phyloP scores from a whole-genome alignment of 345 rosid species.

The Gossypium australe region DNA sequence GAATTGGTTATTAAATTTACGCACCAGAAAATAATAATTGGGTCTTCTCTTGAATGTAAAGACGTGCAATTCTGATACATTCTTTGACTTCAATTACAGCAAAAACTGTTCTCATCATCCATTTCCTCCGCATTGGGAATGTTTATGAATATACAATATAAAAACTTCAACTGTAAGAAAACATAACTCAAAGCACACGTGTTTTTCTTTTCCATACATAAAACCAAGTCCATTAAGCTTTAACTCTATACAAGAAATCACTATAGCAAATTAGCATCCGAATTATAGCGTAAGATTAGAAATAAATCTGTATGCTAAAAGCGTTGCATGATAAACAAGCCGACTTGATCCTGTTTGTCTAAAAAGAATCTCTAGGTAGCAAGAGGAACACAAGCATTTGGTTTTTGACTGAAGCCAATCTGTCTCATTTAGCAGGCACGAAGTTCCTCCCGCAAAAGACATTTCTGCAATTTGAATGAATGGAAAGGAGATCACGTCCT shows the following conservation, averaged over 20 bases:
- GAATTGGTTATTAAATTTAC: too few species aligned
- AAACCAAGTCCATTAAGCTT: neutral
- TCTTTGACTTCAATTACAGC: too few species aligned
- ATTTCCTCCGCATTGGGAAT: too few species aligned
- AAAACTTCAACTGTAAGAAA: neutral
- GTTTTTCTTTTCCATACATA: neutral
- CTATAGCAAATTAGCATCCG: neutral
- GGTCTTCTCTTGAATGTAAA: too few species aligned
- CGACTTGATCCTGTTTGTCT: neutral
- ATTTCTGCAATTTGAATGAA: conserved; percentile 27
- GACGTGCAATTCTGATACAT: too few species aligned
- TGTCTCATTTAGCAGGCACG: conserved; percentile 22
- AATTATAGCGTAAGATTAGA: neutral
- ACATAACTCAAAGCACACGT: neutral
- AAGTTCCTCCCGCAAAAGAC: conserved; percentile 40
- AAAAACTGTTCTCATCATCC: too few species aligned
- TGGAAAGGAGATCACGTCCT: neutral
- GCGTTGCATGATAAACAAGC: neutral
- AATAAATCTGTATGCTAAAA: neutral
- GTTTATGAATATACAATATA: too few species aligned
- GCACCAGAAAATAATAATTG: too few species aligned
- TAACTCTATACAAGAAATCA: neutral
- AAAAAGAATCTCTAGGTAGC: neutral
- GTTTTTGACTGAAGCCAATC: neutral
- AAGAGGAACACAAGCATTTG: neutral